These are phyloP conservation scores for Syzygium grande DNA, from an alignment of 345 rosid species.

Conservation along the genomic window DNA sequence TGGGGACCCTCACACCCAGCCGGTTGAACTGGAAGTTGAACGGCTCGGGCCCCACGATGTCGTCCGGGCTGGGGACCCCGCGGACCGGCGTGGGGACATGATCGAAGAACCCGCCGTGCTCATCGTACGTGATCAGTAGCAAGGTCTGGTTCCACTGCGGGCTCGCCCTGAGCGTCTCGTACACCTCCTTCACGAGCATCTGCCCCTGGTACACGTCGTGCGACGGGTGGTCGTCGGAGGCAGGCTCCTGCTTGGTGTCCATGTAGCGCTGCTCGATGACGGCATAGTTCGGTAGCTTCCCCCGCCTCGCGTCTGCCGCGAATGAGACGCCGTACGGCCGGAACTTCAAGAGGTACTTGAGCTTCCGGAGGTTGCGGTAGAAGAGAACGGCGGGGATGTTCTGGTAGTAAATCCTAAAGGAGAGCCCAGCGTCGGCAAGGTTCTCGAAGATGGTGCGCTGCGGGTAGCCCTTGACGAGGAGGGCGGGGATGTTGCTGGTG, in stretches of 20 bases:
- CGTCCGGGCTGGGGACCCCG: constrained; percentile 87
- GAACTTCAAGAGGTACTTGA: constrained; percentile 48
- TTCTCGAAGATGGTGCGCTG: constrained; percentile 85
- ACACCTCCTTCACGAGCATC: constrained; percentile 80
- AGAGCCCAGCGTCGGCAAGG: constrained; percentile 40
- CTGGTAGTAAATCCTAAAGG: constrained; percentile 83
- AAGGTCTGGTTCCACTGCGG: constrained; percentile 89
- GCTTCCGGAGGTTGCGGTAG: constrained; percentile 63
- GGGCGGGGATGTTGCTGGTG: constrained; percentile 62
- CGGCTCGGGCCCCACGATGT: constrained; percentile 75
- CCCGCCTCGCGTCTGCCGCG: constrained; percentile 40
- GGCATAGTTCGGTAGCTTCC: constrained; percentile 60
- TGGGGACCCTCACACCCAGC: constrained; percentile 80
- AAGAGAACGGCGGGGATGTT: constrained; percentile 79
- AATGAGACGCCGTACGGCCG: constrained; percentile 37
- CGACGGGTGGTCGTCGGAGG: constrained; percentile 88
- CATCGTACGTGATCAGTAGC: constrained; percentile 78
- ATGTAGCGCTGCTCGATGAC: constrained; percentile 90
- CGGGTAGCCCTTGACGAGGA: constrained; percentile 63
- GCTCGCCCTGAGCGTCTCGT: constrained; percentile 77
- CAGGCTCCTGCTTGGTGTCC: constrained; percentile 49
- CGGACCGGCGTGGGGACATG: constrained; percentile 80
- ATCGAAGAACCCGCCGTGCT: constrained; percentile 90
- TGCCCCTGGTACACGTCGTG: constrained; percentile 92
- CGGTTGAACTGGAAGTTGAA: constrained; percentile 61